A percentile compares a stretch with the other conserved stretches of the same genome.
These are phyloP conservation scores for Mycena maculata DNA, from an alignment of 768 basidiomycete species.

Conservation along the genomic window DNA sequence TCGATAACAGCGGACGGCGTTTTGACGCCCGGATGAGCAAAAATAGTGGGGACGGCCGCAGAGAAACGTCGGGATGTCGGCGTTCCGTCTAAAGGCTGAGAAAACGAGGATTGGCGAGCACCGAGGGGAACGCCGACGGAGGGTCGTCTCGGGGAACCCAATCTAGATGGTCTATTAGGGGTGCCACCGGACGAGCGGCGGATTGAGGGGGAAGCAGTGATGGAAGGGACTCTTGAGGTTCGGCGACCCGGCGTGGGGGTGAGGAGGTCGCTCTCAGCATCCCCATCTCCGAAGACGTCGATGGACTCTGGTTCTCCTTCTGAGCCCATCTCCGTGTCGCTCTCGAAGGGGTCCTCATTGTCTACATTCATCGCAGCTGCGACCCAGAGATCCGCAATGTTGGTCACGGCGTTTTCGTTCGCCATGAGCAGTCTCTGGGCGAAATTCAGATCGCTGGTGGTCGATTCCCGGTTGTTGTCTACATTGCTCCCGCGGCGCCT, in stretches of 20 bases:
- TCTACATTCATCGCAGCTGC: constrained; percentile 96
- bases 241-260: constrained; percentile 27
- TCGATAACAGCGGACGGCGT: constrained; percentile 82
- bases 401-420: constrained; percentile 94
- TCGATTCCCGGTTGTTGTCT: constrained; percentile 56
- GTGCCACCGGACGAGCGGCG: constrained; percentile 45
- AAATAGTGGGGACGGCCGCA: constrained; percentile 76
- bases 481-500: constrained; percentile 63
- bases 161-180: background rate
- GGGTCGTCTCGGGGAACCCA: constrained; percentile 32
- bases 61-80: constrained; percentile 67
- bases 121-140: constrained; percentile 31
- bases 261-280: constrained; percentile 45
- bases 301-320: constrained; percentile 44
- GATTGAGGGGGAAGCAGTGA: constrained; percentile 25
- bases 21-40: constrained; percentile 84
- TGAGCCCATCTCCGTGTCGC: constrained; percentile 58
- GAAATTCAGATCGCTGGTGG: constrained; percentile 77
- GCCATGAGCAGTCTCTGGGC: constrained; percentile 91
- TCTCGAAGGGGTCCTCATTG: constrained; percentile 84
- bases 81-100: constrained; percentile 48
- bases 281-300: constrained; percentile 42
- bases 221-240: constrained; percentile 12
- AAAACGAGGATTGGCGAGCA: constrained; percentile 44
- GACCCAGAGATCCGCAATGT: constrained; percentile 97